These are phyloP conservation scores for Candida sanyaensis DNA, from an alignment of 1,139 yeast species.

Conservation along the genomic window DNA sequence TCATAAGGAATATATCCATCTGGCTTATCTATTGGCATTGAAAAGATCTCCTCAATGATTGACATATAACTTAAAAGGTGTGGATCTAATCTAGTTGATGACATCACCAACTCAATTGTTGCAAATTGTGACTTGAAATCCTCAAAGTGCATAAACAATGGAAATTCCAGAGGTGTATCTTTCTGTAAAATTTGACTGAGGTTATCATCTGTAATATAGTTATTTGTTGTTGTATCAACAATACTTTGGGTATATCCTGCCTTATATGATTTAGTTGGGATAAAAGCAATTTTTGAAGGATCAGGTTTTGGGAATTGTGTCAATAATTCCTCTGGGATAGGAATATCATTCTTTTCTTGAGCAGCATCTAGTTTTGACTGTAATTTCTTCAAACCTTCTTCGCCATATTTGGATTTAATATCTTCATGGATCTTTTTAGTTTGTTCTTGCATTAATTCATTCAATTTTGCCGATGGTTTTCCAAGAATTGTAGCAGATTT, in stretches of 20 bases:
- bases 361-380: conserved; percentile 59
- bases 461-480: conserved; percentile 68
- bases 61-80: conserved; percentile 65
- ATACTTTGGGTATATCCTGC: conserved; percentile 39
- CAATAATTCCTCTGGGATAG: conserved; percentile 72
- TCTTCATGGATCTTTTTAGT: conserved; percentile 50
- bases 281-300: conserved; percentile 72
- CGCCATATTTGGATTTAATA: conserved; percentile 55
- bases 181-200: conserved; percentile 30
- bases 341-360: conserved; percentile 63
- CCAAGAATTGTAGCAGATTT: conserved; percentile 76
- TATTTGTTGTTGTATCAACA: conserved; percentile 16
- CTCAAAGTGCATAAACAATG: conserved; percentile 78
- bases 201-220: conserved; percentile 21
- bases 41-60: conserved; percentile 62
- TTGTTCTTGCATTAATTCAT: conserved; percentile 52
- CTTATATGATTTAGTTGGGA: conserved; percentile 63
- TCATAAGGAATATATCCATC: conserved; percentile 67
- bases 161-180: conserved; percentile 53
- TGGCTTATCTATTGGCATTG: conserved; percentile 69
- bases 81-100: conserved; percentile 62
- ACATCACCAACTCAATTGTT: conserved; percentile 64
- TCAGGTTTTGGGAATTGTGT: conserved; percentile 68
- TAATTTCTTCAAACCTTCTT: conserved; percentile 56
- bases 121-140: conserved; percentile 79